Evolutionary conservation across 2,329 filamentous ascomycete genomes (phyloP), one percentile per base, ranked within the genome.

Genomic region (Exophiala sp.): DNA sequence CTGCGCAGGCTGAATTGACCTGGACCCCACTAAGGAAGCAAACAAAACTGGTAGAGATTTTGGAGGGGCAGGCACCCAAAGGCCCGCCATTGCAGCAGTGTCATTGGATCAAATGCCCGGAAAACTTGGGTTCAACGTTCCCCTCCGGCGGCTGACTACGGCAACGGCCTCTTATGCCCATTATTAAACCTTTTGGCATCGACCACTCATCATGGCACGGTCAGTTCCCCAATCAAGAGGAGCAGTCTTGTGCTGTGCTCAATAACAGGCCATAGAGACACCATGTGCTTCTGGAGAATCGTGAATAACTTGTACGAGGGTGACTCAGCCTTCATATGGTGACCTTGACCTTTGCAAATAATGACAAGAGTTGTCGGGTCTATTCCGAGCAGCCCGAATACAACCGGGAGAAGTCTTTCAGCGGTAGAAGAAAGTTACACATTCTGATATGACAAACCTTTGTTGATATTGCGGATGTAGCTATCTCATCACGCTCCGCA

Each of bases 1-100:
- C 21, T 34, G 9, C 43, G 43, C 43, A 46, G 43, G 21, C 43
- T 21, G 12, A n/a, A 33, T 24, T 34, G 24, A 29, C 10, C 39
- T 34, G 24, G 46, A 52, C 51, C 47, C 55, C 51, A 58, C 51
- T 45, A 56, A 39, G 59, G 16, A 18, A 62, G 57, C 62, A 62
- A 64, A 60, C 54, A 60, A 57, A 61, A 29, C 24, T 29, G 24
- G 24, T 29, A 29, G 24, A 50, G 54, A 21, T 14, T 39, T 52
- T 56, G 56, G 56, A 59, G 56, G 56, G 54, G 54, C 54, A 56
- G 38, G 16, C 20, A 21, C 32, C 32, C 38, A 12, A 24, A 20
- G 4, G 46, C 18, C 48, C 24, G 44, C 38, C 20, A 24, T 34
- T 38, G 20, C 21, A 39, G 18, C 41, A 21, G 20, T n/a, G n/a